phyloP scores from a whole-genome alignment of 1,139 yeast species.

The Yamadazyma diospyri region DNA sequence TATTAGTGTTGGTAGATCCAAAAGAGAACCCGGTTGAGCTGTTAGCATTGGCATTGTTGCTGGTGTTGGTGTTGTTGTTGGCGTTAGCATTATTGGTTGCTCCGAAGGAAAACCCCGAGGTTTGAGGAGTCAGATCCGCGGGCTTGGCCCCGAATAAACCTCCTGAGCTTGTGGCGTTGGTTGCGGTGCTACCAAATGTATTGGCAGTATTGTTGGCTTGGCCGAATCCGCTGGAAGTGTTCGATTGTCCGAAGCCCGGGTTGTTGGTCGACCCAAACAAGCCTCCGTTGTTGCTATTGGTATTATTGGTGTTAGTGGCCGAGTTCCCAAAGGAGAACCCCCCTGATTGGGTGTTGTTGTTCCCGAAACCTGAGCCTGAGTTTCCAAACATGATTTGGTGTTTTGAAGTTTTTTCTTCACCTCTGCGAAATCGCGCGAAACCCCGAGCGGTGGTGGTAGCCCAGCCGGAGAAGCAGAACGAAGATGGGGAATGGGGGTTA shows the following conservation, averaged over 20 bases:
- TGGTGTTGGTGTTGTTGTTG: not conserved
- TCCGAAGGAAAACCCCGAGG: slow-evolving; percentile 7
- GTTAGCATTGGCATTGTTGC: not conserved
- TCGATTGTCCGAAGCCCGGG: slow-evolving; percentile 1
- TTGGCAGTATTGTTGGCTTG: slow-evolving; percentile 3
- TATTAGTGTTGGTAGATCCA: slow-evolving; percentile 2
- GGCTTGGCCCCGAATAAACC: slow-evolving; percentile 7
- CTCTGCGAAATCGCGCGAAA: slow-evolving; percentile 3
- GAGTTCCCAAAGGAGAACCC: slow-evolving; percentile 17
- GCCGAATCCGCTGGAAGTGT: slow-evolving; percentile 3
- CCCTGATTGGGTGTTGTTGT: slow-evolving; percentile 6
- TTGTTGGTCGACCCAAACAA: not conserved
- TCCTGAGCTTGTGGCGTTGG: not conserved
- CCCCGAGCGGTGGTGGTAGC: too few relatives aligned
- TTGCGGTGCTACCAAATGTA: not conserved
- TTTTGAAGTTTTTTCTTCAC: slow-evolving; percentile 6
- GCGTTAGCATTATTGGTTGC: not conserved
- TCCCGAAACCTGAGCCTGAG: slow-evolving; percentile 7
- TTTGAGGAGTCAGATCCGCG: slow-evolving; percentile 2
- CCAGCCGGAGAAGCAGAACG: too few relatives aligned
- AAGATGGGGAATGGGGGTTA: not conserved
- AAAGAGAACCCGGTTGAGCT: slow-evolving; percentile 5
- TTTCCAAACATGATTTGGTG: slow-evolving; percentile 7
- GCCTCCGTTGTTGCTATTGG: slow-evolving; percentile 4
- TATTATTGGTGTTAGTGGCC: slow-evolving; percentile 4